Conservation (phyloP, 2,329 filamentous ascomycete genomes). For the Penicillium sp. region DNA sequence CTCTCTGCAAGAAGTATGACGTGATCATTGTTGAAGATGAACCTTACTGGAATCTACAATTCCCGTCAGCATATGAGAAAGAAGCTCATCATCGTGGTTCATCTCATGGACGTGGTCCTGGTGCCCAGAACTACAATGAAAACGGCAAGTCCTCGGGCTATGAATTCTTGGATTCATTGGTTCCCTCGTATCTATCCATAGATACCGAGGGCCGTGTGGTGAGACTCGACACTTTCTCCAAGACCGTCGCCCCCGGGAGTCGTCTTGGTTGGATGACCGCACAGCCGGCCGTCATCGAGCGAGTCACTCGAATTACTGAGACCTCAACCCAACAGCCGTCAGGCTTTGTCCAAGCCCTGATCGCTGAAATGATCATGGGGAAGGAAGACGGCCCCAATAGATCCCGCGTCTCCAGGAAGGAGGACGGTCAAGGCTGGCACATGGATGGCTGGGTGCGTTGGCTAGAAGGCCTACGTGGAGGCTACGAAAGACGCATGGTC, state of each 20-base stretch:
- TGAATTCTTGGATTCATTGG: constrained; percentile 76
- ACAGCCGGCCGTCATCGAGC: constrained; percentile 73
- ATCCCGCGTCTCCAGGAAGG: constrained; percentile 35
- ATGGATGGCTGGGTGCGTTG: constrained; percentile 85
- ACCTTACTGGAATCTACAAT: constrained; percentile 94
- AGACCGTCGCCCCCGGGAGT: constrained; percentile 86
- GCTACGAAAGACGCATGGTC: constrained; percentile 82
- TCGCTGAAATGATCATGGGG: constrained; percentile 63
- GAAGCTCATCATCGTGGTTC: constrained; percentile 30
- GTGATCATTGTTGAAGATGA: constrained; percentile 92
- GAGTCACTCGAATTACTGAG: constrained; percentile 72
- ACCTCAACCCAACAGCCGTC: constrained; percentile 77
- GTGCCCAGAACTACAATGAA: constrained; percentile 41
- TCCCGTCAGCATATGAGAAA: constrained; percentile 63
- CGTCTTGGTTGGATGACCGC: constrained; percentile 88
- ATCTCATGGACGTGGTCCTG: constrained; percentile 29
- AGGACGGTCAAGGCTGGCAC: constrained; percentile 67
- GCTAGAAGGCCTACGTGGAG: constrained; percentile 78
- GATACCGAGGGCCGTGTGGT: constrained; percentile 85
- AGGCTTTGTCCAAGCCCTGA: constrained; percentile 82
- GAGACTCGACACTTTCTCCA: constrained; percentile 89
- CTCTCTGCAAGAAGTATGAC: constrained; percentile 77
- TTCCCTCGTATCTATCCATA: constrained; percentile 76
- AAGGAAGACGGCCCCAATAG: constrained; percentile 57
- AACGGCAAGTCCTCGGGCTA: constrained; percentile 62